phyloP scores from a whole-genome alignment of 2,329 filamentous ascomycete species.

The Cercospora sp. region DNA sequence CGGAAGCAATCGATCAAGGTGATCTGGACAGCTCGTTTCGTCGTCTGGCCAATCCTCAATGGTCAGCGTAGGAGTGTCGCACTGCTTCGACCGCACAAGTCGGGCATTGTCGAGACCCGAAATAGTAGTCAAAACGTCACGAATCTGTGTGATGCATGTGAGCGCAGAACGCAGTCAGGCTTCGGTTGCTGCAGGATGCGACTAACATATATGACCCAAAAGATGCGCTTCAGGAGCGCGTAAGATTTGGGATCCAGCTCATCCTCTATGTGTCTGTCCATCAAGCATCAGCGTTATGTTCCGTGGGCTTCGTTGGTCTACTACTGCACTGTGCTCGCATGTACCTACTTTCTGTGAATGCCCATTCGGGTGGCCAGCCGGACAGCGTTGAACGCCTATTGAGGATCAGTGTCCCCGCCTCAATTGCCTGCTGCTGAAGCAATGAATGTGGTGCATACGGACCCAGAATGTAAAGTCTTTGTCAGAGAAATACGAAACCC shows the following conservation, averaged over 20 bases:
- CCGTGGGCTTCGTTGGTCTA: neutral
- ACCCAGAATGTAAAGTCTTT: neutral
- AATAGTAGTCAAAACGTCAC: neutral
- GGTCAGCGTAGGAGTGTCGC: neutral
- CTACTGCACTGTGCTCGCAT: neutral
- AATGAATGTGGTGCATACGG: neutral
- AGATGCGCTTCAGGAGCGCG: neutral
- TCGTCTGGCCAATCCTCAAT: neutral
- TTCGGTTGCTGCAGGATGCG: neutral
- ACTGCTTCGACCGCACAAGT: neutral
- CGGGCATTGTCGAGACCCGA: neutral
- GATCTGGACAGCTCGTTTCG: neutral
- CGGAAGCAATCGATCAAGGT: neutral
- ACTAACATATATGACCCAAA: neutral
- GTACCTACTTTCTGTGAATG: neutral
- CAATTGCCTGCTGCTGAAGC: neutral
- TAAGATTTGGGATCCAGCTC: neutral
- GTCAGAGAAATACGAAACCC: neutral
- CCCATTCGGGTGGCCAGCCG: neutral
- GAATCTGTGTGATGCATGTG: neutral
- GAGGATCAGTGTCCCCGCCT: neutral
- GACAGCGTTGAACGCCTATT: neutral
- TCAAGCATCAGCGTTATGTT: neutral
- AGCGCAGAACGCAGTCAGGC: neutral
- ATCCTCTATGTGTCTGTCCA: neutral